phyloP scores from a whole-genome alignment of 805 yeast genomes.

The Candida xyloterini region DNA sequence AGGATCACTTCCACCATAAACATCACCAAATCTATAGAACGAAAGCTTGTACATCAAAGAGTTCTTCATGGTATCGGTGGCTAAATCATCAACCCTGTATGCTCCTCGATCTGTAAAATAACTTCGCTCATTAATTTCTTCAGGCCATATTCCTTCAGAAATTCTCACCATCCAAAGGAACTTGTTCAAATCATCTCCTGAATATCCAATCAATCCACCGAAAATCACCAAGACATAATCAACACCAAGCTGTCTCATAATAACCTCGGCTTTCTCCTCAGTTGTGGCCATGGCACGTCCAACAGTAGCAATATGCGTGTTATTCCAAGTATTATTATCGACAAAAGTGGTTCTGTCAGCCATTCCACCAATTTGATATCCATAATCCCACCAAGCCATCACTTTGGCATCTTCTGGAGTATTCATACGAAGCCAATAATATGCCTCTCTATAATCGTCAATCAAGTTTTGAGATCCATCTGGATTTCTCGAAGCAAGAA shows the following conservation, averaged over 20 bases:
- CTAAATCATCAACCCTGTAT: constrained; percentile 78
- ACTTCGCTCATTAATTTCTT: constrained; percentile 84
- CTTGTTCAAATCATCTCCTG: constrained; percentile 96
- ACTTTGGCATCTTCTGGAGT: constrained; percentile 94
- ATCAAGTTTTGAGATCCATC: constrained; percentile 84
- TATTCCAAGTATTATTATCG: constrained; percentile 99
- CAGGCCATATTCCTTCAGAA: constrained; percentile 99
- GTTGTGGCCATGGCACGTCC: constrained; percentile 95
- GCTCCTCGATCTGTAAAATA: constrained; percentile 85
- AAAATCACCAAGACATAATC: constrained; percentile 91
- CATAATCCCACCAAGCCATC: constrained; percentile 99
- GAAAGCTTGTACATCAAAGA: constrained; percentile 94
- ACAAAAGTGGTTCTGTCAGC: constrained; percentile 98
- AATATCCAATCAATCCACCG: constrained; percentile 90
- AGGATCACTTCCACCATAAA: constrained; percentile 60
- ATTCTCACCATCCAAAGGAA: constrained; percentile 99
- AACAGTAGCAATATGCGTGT: constrained; percentile 98
- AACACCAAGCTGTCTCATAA: constrained; percentile 87
- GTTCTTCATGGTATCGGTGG: constrained; percentile 81
- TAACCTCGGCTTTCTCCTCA: constrained; percentile 85
- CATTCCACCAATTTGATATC: constrained; percentile 99
- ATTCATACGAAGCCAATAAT: constrained; percentile 98
- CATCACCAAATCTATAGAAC: constrained; percentile 78
- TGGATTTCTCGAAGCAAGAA: constrained; percentile 74
- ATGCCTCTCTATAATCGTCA: constrained; percentile 98